phyloP scores from a whole-genome alignment of 257 asterid genomes.

The Solanum tarapatanum region DNA sequence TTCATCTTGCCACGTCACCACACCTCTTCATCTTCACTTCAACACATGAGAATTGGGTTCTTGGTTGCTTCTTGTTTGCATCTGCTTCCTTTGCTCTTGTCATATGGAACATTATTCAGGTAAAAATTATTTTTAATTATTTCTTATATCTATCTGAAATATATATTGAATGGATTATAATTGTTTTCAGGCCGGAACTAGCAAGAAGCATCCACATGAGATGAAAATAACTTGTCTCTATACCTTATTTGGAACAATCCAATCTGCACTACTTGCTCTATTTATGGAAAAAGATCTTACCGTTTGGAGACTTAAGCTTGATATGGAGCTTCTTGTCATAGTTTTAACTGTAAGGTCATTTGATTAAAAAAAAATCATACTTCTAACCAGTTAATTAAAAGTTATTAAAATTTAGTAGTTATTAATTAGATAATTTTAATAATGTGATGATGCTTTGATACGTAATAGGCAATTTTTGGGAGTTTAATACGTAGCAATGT shows the following conservation, averaged over 20 bases:
- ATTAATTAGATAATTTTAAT: background rate
- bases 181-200: slow-evolving; percentile 11
- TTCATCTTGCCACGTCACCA: slow-evolving; percentile 8
- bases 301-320: slow-evolving; percentile 42
- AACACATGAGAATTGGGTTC: slow-evolving; percentile 38
- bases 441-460: background rate
- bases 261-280: slow-evolving; percentile 29
- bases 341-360: slow-evolving; percentile 38
- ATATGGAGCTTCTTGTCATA: slow-evolving; percentile 42
- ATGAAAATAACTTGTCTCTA: slow-evolving; percentile 51
- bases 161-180: background rate
- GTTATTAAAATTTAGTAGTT: too few species aligned
- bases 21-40: slow-evolving; percentile 44
- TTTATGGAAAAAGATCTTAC: slow-evolving; percentile 30
- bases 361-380: too few species aligned
- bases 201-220: slow-evolving; percentile 45
- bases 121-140: too few species aligned
- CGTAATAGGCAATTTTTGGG: slow-evolving; percentile 41
- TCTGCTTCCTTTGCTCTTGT: slow-evolving; percentile 50
- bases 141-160: background rate
- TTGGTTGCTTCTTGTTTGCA: slow-evolving; percentile 51
- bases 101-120: slow-evolving; percentile 56
- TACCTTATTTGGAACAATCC: slow-evolving; percentile 58
- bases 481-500: slow-evolving; percentile 43
- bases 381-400: too few species aligned